Base-by-base conservation (phyloP, 768 basidiomycete species). In the Boletus sp. region DNA sequence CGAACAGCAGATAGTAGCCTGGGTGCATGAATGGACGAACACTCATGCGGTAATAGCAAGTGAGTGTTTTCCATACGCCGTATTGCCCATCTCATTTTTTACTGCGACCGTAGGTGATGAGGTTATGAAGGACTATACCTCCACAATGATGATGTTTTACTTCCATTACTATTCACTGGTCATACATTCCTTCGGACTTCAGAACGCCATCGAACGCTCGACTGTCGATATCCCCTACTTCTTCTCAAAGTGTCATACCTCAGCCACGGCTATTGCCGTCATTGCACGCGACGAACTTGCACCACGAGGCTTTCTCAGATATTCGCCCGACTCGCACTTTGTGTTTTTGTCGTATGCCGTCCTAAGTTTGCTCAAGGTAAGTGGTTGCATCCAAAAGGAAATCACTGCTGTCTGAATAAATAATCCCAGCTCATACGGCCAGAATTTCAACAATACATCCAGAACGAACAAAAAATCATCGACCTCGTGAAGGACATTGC, bases 291-390 rank as follows among this genome's bases (percentile, higher is more conserved):
- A 96, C 60, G 78, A 87, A 56, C 78, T 96, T 25, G 88, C 84
- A 0, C 88, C 91, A 1, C 75, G 76, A 23, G 93, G 90, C 1
- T 88, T 77, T 61, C 74, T 97, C 69, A 85, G 80, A 58, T 95
- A 92, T 70, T 83, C 90, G 1, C 90, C 93, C 5, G 95, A 98
- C 69, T 88, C 90, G 6, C 88, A 90, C 63, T 96, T 90, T 59
- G 95, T 98, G 9, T 87, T 90, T 74, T 83, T 83, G 42, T 89
- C 88, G n/a, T 97, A 98, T 71, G 94, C 93, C 0, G 88, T 98
- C 7, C 75, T 97, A 54, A 96, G 88, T 64, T 75, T 98, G 59
- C 77, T 99, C 57, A 98, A 98, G 85, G 90, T 93, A 48, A 52
- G 77, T 34, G 14, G 23, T 56, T 19, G n/a, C 15, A 27, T 40